Base-by-base conservation (phyloP, 2,329 filamentous ascomycete genomes). In the Aspergillus sergii region DNA sequence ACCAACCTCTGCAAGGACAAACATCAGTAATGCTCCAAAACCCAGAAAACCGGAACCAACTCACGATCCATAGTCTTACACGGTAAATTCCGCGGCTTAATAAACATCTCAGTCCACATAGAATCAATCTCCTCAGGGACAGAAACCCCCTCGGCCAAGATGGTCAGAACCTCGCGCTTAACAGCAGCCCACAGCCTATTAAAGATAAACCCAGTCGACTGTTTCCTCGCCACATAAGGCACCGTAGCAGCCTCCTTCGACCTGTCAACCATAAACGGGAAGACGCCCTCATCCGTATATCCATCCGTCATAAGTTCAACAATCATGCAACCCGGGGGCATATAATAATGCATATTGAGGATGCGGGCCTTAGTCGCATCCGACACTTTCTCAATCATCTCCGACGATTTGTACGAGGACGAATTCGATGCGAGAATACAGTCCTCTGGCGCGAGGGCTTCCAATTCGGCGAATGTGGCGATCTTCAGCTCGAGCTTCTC, bases 151-250 rank as follows among this genome's bases (percentile, higher is more conserved):
- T 86, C 84, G 0, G 80, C 75, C 5, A 86, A 66, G 11, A 86
- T 82, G 0, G 71, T 78, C 57, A 86, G 64, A 1, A 74, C 71
- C 66, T 87, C 84, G 1, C 85, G 76, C 71, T 86, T 86, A 28
- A 86, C 76, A 0, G 84, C 84, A 1, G 85, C 85, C 84, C 85
- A 87, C 0, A 87, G 69, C 0, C 85, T 80, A 61, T 86, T 86
- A 67, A 85, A 84, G 45, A 87, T 82, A 66, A 86, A 82, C 0
- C 85, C 73, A 0, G 83, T 84, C 0, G 83, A 85, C 65, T 86
- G 81, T 56, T 79, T 81, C 12, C 75, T 68, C 0, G 82, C 82
- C 6, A 77, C 69, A 23, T 79, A 77, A 0, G 82, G 83, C 3
- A 75, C 67, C 45, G 80, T 77, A 0, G 78, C 83, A 4, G 75